A percentile compares a stretch with the other conserved stretches of the same genome.
Conservation (phyloP, 768 basidiomycete genomes). For the Dacryopinax spathularia region DNA sequence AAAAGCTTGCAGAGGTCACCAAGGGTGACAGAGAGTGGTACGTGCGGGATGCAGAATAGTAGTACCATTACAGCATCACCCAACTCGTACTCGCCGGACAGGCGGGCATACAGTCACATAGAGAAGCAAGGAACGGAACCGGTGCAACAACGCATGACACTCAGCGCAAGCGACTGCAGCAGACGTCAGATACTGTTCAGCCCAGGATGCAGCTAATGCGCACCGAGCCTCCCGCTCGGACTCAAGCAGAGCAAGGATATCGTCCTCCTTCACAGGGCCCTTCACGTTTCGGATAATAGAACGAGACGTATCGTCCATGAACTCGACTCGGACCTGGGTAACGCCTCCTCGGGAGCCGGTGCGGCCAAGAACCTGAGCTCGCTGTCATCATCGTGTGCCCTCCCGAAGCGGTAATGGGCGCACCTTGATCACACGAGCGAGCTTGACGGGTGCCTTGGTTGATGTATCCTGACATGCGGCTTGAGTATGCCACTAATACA, state of each 20-base stretch:
- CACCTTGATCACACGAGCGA: conserved; percentile 96
- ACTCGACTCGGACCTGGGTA: conserved; percentile 97
- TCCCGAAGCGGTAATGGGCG: conserved; percentile 8
- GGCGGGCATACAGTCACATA: no score
- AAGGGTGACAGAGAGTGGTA: no score
- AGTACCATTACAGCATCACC: no score
- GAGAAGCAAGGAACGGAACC: no score
- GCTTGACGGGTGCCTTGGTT: conserved; percentile 79
- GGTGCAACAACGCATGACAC: no score
- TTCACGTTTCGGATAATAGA: conserved; percentile 99
- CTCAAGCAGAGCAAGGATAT: conserved; percentile 92
- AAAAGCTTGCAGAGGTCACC: no score
- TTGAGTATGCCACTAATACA: background rate
- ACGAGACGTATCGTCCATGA: conserved; percentile 92
- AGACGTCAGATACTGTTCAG: no score
- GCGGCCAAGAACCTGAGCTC: conserved; percentile 80
- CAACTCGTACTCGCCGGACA: no score
- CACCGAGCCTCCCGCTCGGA: conserved; percentile 99
- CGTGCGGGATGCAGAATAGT: no score
- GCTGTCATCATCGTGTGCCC: background rate
- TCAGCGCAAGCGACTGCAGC: no score
- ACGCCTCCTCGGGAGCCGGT: conserved; percentile 99
- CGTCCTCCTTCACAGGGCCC: conserved; percentile 89
- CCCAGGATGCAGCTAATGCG: no score
- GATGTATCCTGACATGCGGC: conserved; percentile 23